A percentile compares a stretch with the other conserved stretches of the same genome.
These are phyloP conservation scores for Boletus reticulatus DNA, from an alignment of 768 basidiomycete genomes.

Conservation along the genomic window DNA sequence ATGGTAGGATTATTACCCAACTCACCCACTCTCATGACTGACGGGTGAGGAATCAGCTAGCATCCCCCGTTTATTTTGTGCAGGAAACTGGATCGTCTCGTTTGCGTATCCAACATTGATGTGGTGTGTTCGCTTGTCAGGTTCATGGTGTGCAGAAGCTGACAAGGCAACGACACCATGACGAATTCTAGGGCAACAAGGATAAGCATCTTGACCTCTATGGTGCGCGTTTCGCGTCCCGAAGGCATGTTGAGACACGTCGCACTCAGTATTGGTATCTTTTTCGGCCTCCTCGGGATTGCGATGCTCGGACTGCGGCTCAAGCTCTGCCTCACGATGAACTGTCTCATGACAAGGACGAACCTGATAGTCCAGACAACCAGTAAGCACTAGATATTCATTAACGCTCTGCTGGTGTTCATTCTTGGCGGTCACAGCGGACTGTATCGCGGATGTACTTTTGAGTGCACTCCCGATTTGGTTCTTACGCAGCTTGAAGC, in stretches of 20 bases:
- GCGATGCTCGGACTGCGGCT: constrained; percentile 10
- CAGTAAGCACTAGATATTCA: constrained; percentile 12
- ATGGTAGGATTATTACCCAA: constrained; percentile 1
- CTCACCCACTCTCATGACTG: not conserved
- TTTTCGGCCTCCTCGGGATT: constrained; percentile 15
- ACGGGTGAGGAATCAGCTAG: not conserved
- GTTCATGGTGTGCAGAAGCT: not conserved
- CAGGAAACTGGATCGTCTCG: constrained; percentile 14
- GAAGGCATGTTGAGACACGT: constrained; percentile 5
- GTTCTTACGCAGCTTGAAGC: constrained; percentile 12
- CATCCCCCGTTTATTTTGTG: constrained; percentile 3
- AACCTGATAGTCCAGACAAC: constrained; percentile 17
- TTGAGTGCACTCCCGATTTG: constrained; percentile 21
- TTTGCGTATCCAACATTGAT: constrained; percentile 19
- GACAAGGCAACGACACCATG: not conserved
- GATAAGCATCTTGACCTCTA: constrained; percentile 23
- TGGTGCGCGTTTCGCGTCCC: constrained; percentile 22
- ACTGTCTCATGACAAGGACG: constrained; percentile 8
- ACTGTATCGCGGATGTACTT: constrained; percentile 18
- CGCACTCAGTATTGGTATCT: constrained; percentile 4
- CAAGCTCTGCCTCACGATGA: not conserved
- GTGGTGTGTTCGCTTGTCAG: constrained; percentile 4
- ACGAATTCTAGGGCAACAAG: constrained; percentile 19
- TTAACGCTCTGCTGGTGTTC: not conserved
- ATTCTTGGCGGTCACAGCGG: constrained; percentile 11